Conservation (phyloP, 1,284 basidiomycete genomes). For the Cryptococcus maquisensis region DNA sequence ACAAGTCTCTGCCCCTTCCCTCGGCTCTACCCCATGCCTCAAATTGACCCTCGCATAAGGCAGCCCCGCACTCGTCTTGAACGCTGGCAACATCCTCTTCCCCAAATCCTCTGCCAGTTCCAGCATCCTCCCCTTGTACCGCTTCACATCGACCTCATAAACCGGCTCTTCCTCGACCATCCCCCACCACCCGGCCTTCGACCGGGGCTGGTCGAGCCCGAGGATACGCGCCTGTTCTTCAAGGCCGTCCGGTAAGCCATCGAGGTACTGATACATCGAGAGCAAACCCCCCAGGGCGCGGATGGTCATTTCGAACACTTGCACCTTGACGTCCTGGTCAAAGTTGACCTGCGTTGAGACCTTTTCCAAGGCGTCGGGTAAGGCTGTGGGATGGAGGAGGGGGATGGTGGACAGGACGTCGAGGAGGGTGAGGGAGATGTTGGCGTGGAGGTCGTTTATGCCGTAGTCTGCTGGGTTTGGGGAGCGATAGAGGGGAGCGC, state of each 20-base stretch:
- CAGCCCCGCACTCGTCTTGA: conserved; percentile 78
- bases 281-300: conserved; percentile 82
- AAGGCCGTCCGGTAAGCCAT: conserved; percentile 45
- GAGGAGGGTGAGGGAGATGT: conserved; percentile 44
- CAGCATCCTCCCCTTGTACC: conserved; percentile 67
- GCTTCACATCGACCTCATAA: conserved; percentile 65
- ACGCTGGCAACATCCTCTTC: conserved; percentile 76
- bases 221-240: conserved; percentile 16
- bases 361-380: conserved; percentile 32
- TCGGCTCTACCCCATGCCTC: conserved; percentile 30
- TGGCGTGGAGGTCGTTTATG: conserved; percentile 72
- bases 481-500: conserved; percentile 51
- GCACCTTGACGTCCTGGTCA: conserved; percentile 53
- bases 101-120: conserved; percentile 79
- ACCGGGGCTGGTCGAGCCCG: conserved; percentile 10
- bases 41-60: conserved; percentile 74
- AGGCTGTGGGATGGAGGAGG: conserved; percentile 35
- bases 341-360: conserved; percentile 33
- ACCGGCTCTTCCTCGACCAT: background rate
- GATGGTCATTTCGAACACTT: conserved; percentile 68
- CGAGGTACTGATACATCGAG: conserved; percentile 73
- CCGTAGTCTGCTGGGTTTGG: conserved; percentile 31
- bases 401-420: conserved; percentile 42
- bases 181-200: conserved; percentile 6
- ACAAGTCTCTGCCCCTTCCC: conserved; percentile 45